phyloP scores from a whole-genome alignment of 345 rosid genomes.

The Citropsis articulata region DNA sequence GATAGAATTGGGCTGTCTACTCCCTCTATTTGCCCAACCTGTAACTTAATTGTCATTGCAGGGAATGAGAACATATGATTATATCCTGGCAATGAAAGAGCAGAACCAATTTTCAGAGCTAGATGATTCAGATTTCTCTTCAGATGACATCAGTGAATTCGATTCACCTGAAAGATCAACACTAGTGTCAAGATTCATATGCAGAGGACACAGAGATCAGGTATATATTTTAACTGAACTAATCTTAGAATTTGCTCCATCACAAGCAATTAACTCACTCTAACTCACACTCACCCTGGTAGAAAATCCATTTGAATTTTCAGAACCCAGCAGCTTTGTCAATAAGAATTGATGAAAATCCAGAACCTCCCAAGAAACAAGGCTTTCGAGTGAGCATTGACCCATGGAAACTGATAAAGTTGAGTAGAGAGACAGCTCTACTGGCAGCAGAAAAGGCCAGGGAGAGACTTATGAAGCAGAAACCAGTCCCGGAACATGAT shows the following conservation, averaged over 20 bases:
- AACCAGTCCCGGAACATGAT: conserved; percentile 35
- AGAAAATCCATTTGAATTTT: conserved; percentile 2
- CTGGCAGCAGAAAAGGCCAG: conserved; percentile 90
- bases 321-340: conserved; percentile 67
- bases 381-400: conserved; percentile 75
- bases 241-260: background rate
- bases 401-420: conserved; percentile 78
- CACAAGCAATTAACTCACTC: background rate
- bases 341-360: conserved; percentile 66
- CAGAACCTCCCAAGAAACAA: conserved; percentile 61
- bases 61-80: conserved; percentile 98
- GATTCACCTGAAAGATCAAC: conserved; percentile 74
- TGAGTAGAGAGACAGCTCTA: conserved; percentile 85
- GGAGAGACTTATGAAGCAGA: conserved; percentile 66
- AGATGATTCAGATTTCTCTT: conserved; percentile 78
- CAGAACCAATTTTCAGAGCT: conserved; percentile 59
- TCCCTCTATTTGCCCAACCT: background rate
- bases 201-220: conserved; percentile 56
- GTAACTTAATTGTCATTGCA: conserved; percentile 18
- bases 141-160: conserved; percentile 72
- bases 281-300: background rate
- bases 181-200: conserved; percentile 58
- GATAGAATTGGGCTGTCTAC: background rate
- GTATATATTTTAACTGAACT: conserved; percentile 24
- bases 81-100: conserved; percentile 91